These are phyloP conservation scores for Henckelia pumila DNA, from an alignment of 257 asterid species.

Conservation along the genomic window DNA sequence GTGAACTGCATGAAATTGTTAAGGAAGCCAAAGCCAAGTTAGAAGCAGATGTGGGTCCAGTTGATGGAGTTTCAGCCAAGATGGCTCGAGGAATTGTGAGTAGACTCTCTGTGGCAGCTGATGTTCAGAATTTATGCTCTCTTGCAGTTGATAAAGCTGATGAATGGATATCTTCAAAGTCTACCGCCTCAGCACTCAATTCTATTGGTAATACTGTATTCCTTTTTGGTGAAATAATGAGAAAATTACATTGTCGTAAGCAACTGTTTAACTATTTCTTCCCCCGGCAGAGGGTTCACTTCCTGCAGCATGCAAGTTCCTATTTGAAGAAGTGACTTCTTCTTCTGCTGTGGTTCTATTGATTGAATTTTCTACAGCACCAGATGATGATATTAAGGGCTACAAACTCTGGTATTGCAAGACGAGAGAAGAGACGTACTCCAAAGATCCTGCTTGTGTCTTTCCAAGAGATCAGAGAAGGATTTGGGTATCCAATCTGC, in stretches of 20 bases:
- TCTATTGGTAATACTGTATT: conserved; percentile 42
- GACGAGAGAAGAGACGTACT: conserved; percentile 62
- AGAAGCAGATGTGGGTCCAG: conserved; percentile 87
- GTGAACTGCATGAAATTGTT: conserved; percentile 70
- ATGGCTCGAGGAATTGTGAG: conserved; percentile 93
- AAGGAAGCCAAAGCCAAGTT: conserved; percentile 73
- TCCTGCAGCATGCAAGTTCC: conserved; percentile 85
- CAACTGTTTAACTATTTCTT: conserved; percentile 23
- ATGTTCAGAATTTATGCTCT: conserved; percentile 74
- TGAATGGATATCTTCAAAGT: conserved; percentile 49
- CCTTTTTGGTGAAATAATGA: conserved; percentile 21
- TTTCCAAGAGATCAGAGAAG: conserved; percentile 76
- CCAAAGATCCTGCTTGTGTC: conserved; percentile 62
- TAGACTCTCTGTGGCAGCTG: conserved; percentile 74
- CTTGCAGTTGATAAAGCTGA: conserved; percentile 79
- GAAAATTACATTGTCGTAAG: conserved; percentile 12
- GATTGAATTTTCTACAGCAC: conserved; percentile 53
- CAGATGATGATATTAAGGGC: conserved; percentile 55
- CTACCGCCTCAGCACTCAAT: conserved; percentile 30
- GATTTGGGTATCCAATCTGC: conserved; percentile 71
- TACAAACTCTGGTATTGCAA: conserved; percentile 87
- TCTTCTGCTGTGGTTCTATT: conserved; percentile 66
- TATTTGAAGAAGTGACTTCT: conserved; percentile 71
- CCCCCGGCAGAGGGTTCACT: conserved; percentile 64
- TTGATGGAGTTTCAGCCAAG: conserved; percentile 76